Evolutionary conservation across 1,284 basidiomycete genomes (phyloP).

Genomic region (Malassezia nana): DNA sequence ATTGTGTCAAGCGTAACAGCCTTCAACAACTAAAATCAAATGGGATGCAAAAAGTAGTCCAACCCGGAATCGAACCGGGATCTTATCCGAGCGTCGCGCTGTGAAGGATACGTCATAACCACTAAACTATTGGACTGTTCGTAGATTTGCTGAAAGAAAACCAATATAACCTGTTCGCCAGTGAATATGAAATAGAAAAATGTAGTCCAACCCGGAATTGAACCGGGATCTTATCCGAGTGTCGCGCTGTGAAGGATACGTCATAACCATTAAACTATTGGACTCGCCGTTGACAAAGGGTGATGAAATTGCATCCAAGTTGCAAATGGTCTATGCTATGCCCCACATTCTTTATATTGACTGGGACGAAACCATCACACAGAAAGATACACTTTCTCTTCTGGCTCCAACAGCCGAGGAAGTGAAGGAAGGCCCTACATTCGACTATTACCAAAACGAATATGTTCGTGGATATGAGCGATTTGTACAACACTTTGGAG

Average conservation of each 20-base stretch:
- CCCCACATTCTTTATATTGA: constrained; percentile 27
- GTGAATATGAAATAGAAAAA: not conserved
- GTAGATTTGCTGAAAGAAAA: not conserved
- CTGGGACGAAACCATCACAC: constrained; percentile 46
- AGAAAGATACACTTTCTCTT: constrained; percentile 33
- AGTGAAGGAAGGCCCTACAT: constrained; percentile 3
- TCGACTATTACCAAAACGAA: constrained; percentile 24
- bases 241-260: constrained; percentile 19
- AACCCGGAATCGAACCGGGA: constrained; percentile 24
- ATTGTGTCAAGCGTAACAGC: not conserved
- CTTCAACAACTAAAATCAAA: not conserved
- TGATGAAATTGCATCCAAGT: not conserved
- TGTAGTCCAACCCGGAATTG: constrained; percentile 22
- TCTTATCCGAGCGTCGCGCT: constrained; percentile 17
- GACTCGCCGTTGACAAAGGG: not conserved
- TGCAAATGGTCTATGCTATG: not conserved
- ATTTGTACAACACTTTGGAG: constrained; percentile 12
- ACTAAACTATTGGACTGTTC: constrained; percentile 14
- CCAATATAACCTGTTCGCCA: not conserved
- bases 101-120: constrained; percentile 24
- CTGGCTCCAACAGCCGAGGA: constrained; percentile 25
- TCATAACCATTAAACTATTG: constrained; percentile 22
- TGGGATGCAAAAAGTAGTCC: constrained; percentile 15
- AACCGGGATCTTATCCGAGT: constrained; percentile 22
- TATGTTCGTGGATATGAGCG: constrained; percentile 25